A percentile compares a stretch with the other conserved stretches of the same genome.
These are phyloP conservation scores for Raffaelea ambrosiae DNA, from an alignment of 2,329 filamentous ascomycete species.

Conservation along the genomic window DNA sequence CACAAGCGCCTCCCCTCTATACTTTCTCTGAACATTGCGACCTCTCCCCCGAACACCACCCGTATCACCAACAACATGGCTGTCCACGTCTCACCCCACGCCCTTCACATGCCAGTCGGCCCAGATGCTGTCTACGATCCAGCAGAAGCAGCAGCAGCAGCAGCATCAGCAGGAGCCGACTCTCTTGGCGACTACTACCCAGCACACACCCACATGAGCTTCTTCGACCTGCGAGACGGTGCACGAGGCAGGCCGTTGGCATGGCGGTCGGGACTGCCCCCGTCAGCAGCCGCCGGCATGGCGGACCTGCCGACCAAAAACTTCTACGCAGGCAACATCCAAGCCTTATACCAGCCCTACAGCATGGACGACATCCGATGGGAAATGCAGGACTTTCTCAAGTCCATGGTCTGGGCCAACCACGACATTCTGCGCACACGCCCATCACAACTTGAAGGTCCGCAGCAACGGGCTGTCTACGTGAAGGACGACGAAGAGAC, in stretches of 20 bases:
- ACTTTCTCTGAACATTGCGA: no score
- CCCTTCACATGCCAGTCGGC: no score
- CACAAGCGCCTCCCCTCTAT: no score
- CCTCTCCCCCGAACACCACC: neutral
- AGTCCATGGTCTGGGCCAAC: constrained; percentile 18
- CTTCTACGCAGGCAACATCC: neutral
- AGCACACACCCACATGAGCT: constrained; percentile 5
- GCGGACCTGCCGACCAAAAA: neutral
- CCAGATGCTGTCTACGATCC: no score
- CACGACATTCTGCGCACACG: constrained; percentile 17
- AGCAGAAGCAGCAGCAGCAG: no score
- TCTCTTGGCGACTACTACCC: neutral
- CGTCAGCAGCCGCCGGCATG: constrained; percentile 5
- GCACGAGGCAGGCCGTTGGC: constrained; percentile 2
- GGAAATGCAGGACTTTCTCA: constrained; percentile 11
- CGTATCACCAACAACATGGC: neutral
- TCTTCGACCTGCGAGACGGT: constrained; percentile 3
- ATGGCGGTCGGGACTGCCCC: constrained; percentile 8
- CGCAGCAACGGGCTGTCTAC: constrained; percentile 21
- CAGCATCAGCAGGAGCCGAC: neutral
- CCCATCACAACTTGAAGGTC: constrained; percentile 22
- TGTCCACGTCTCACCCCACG: neutral
- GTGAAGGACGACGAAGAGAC: constrained; percentile 4
- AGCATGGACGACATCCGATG: constrained; percentile 3
- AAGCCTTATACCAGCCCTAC: neutral